Conservation (phyloP, 441 rosid species). For the Pelargonium citronellum region DNA sequence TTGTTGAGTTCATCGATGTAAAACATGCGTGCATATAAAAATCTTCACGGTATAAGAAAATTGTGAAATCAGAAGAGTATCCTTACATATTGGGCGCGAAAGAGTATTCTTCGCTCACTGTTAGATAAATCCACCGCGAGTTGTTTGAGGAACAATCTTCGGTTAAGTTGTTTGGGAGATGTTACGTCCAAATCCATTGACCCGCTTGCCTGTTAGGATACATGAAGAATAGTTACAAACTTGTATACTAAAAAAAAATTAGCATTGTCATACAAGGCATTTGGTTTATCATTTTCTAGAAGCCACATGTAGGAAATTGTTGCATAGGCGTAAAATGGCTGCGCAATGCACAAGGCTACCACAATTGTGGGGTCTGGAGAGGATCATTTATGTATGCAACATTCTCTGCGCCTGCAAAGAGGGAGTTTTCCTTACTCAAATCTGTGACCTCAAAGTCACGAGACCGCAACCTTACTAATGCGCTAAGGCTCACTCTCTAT, state of each 20-base stretch:
- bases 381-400: too few relatives aligned
- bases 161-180: constrained; percentile 83
- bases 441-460: too few relatives aligned
- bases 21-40: neutral
- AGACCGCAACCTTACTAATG: too few relatives aligned
- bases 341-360: too few relatives aligned
- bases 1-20: neutral
- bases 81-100: constrained; percentile 84
- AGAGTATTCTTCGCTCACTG: constrained; percentile 79
- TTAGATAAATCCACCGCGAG: constrained; percentile 84
- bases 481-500: too few relatives aligned
- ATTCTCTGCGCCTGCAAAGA: too few relatives aligned
- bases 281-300: neutral
- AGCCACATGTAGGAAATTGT: neutral
- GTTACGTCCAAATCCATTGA: constrained; percentile 92
- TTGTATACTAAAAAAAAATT: neutral
- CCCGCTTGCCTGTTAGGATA: constrained; percentile 61
- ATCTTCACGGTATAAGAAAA: constrained; percentile 9
- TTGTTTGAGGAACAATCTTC: constrained; percentile 82
- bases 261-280: neutral
- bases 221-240: neutral
- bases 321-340: too few relatives aligned
- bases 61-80: constrained; percentile 5
- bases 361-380: too few relatives aligned
- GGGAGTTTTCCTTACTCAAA: too few relatives aligned